Conservation (phyloP, 2,329 filamentous ascomycete genomes). For the Aspergillus fructus region DNA sequence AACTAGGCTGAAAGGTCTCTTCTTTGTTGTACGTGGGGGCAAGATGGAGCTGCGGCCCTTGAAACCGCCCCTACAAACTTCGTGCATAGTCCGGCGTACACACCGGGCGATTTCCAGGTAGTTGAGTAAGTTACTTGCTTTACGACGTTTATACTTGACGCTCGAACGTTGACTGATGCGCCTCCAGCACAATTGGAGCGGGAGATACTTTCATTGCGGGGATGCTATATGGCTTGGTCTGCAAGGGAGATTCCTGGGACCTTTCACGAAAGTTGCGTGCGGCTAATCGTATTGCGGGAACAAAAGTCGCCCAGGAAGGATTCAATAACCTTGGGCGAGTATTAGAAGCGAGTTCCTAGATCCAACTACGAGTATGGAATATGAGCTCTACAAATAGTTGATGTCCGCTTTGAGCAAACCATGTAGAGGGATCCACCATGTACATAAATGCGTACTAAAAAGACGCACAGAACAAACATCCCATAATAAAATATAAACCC, state of each 20-base stretch:
- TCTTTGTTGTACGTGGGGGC: slow-evolving; percentile 61
- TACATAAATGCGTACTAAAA: background rate
- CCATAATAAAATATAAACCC: background rate
- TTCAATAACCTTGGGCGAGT: slow-evolving; percentile 54
- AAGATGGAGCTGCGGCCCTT: slow-evolving; percentile 52
- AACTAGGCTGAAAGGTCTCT: slow-evolving; percentile 39
- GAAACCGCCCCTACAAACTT: slow-evolving; percentile 34
- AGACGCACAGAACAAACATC: background rate
- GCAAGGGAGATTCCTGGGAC: slow-evolving; percentile 51
- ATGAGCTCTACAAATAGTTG: no score
- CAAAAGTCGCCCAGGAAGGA: slow-evolving; percentile 67
- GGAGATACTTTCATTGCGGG: slow-evolving; percentile 76
- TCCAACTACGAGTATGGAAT: no score
- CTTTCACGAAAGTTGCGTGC: slow-evolving; percentile 54
- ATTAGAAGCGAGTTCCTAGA: slow-evolving; percentile 1
- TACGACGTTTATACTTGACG: background rate
- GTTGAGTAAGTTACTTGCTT: slow-evolving; percentile 56
- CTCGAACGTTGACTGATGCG: background rate
- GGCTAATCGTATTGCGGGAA: slow-evolving; percentile 65
- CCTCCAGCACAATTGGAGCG: slow-evolving; percentile 64
- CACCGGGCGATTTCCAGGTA: slow-evolving; percentile 42
- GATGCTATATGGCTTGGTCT: slow-evolving; percentile 62
- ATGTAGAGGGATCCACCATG: no score
- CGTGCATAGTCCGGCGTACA: slow-evolving; percentile 47
- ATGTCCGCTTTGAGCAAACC: no score